A percentile compares a stretch with the other conserved stretches of the same genome.
These are phyloP conservation scores for Coemansia guatemalensis DNA, from an alignment of 192 early-diverging fungal species.

Conservation along the genomic window DNA sequence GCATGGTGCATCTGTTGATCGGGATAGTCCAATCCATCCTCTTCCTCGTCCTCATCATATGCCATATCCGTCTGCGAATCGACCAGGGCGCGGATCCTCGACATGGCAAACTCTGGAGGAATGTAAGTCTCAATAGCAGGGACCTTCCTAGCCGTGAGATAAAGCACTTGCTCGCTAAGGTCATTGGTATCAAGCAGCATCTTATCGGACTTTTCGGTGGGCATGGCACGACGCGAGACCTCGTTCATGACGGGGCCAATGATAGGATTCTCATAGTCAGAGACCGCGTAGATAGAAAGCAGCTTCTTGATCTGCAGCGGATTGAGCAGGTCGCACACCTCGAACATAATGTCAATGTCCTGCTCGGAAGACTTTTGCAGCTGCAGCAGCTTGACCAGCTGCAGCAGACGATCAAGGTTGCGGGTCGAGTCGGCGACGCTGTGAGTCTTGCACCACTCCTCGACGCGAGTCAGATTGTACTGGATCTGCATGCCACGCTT, in stretches of 20 bases:
- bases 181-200: conserved; percentile 81
- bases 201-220: conserved; percentile 87
- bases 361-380: conserved; percentile 64
- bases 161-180: conserved; percentile 61
- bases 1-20: background rate
- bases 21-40: conserved; percentile 5
- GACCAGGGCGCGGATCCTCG: conserved; percentile 43
- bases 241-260: conserved; percentile 71
- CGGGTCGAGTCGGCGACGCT: conserved; percentile 85
- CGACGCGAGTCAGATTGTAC: conserved; percentile 95
- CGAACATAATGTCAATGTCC: conserved; percentile 98
- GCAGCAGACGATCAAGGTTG: conserved; percentile 91
- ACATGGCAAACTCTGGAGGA: conserved; percentile 62
- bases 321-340: conserved; percentile 96
- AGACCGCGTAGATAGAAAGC: conserved; percentile 90
- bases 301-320: conserved; percentile 98
- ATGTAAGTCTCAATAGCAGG: conserved; percentile 72
- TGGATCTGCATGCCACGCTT: conserved; percentile 99
- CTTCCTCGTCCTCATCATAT: conserved; percentile 38
- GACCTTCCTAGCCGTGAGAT: conserved; percentile 62
- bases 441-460: conserved; percentile 99
- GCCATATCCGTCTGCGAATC: conserved; percentile 52
- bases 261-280: conserved; percentile 93
- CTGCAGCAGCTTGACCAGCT: conserved; percentile 96
- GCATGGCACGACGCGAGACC: conserved; percentile 77